Evolutionary conservation across 805 yeast genomes (phyloP).

Genomic region (Kuraishia cidri): DNA sequence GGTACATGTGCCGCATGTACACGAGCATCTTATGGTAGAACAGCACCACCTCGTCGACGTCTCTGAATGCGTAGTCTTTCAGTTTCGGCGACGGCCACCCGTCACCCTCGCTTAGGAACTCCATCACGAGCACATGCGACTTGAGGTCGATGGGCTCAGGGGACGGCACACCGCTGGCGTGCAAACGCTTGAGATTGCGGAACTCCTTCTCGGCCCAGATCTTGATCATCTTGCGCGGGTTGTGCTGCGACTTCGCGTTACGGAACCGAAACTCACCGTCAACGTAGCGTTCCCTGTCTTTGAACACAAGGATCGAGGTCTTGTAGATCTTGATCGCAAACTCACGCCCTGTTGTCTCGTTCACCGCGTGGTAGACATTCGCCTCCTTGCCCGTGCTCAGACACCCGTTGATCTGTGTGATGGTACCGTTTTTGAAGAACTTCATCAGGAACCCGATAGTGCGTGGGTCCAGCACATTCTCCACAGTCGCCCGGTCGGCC

Average conservation of each 20-base stretch:
- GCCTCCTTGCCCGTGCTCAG: slow-evolving; percentile 97
- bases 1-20: slow-evolving; percentile 82
- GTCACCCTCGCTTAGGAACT: slow-evolving; percentile 65
- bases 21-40: slow-evolving; percentile 74
- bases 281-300: slow-evolving; percentile 92
- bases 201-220: slow-evolving; percentile 99
- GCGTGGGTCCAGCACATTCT: slow-evolving; percentile 92
- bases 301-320: slow-evolving; percentile 94
- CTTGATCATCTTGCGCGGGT: slow-evolving; percentile 95
- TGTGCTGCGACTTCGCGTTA: slow-evolving; percentile 74
- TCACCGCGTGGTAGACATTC: slow-evolving; percentile 83
- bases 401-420: slow-evolving; percentile 87
- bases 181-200: slow-evolving; percentile 78
- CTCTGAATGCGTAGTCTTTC: slow-evolving; percentile 71
- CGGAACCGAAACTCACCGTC: slow-evolving; percentile 94
- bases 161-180: slow-evolving; percentile 75
- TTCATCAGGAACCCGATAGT: slow-evolving; percentile 78
- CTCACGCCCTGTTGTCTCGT: slow-evolving; percentile 38
- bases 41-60: slow-evolving; percentile 52
- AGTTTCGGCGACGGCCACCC: slow-evolving; percentile 91
- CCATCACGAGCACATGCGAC: slow-evolving; percentile 92
- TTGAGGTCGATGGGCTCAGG: slow-evolving; percentile 89
- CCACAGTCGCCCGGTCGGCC: slow-evolving; percentile 93
- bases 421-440: slow-evolving; percentile 73
- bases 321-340: slow-evolving; percentile 91